These are phyloP conservation scores for Macrophomina phaseolina DNA, from an alignment of 2,329 filamentous ascomycete species.

Conservation along the genomic window DNA sequence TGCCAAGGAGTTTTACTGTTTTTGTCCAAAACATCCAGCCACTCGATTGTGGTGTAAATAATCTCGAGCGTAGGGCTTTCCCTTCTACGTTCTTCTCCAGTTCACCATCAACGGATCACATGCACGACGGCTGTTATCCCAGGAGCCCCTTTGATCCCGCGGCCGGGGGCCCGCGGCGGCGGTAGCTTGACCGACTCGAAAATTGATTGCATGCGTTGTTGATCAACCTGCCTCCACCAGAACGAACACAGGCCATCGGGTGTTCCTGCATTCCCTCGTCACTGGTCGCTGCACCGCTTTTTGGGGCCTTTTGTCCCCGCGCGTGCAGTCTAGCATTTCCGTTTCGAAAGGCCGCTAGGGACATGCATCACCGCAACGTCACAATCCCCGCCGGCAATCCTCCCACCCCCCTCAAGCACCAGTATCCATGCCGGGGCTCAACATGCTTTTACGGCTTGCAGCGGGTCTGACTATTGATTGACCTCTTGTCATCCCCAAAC, in stretches of 20 bases:
- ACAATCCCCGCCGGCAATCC: slow-evolving; percentile 12
- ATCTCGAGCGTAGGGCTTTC: too few species aligned
- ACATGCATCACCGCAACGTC: slow-evolving; percentile 22
- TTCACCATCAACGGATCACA: background rate
- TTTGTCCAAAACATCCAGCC: slow-evolving; percentile 19
- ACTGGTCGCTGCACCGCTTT: slow-evolving; percentile 5
- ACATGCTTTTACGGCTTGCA: slow-evolving; percentile 10
- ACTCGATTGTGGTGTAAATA: background rate
- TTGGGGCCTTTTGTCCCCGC: background rate
- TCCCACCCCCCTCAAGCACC: slow-evolving; percentile 3
- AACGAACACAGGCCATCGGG: slow-evolving; percentile 16
- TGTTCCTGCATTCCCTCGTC: slow-evolving; percentile 21
- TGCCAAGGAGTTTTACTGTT: slow-evolving; percentile 17
- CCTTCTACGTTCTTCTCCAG: background rate
- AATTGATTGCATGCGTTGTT: slow-evolving; percentile 17
- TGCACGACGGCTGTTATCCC: background rate
- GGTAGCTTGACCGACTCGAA: slow-evolving; percentile 21
- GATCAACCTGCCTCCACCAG: slow-evolving; percentile 22
- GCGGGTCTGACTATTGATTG: background rate
- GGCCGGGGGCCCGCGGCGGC: slow-evolving; percentile 3
- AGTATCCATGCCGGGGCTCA: slow-evolving; percentile 4
- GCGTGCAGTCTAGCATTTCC: background rate
- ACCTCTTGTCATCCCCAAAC: background rate
- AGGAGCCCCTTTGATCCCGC: background rate
- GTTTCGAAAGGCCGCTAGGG: background rate